Evolutionary conservation across 345 rosid species (phyloP), one percentile per base, ranked within the genome.

Genomic region (Garcia nutans): DNA sequence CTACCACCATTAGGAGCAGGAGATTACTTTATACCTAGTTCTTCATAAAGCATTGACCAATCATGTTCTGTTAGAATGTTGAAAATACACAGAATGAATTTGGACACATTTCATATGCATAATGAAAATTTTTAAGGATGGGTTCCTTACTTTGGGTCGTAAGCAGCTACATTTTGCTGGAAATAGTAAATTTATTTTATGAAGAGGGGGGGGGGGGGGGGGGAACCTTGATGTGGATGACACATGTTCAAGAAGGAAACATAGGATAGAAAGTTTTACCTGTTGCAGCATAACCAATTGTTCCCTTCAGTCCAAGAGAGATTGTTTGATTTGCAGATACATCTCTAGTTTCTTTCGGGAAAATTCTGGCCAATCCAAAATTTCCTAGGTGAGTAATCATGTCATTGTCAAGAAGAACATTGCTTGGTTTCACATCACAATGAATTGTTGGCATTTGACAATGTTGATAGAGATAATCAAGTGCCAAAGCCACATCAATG

Each of bases 251-350:
- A 6, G 20, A 33, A n/a, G 20, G 17, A 37, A 64, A 64, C 16
- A 16, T 26, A 31, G 42, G 1, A 6, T 28, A 33, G 33, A 63
- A 23, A 31, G 13, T 31, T 10, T 69, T 67, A 84, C 89, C 85
- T 58, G 84, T 85, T 44, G 88, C 82, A 70, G 84, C 85, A 63
- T 84, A 86, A 17, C 87, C 85, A 11, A 79, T 65, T 49, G 87
- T 85, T 68, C 87, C 91, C 74, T 78, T 75, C n/a, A 82, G 52
- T 68, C 79, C 86, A 15, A 69, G 17, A 13, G 89, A 82, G 74
- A 79, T 87, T 31, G 65, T 83, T 6, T 65, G 80, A 41, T 33
- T 61, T 58, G 22, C 50, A 49, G 75, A 75, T 28, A 20, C 68
- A 8, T 23, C 61, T 11, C 11, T 19, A 20, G 42, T 13, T 75